phyloP scores from a whole-genome alignment of 2,329 filamentous ascomycete species.

The Beauveria sp. region DNA sequence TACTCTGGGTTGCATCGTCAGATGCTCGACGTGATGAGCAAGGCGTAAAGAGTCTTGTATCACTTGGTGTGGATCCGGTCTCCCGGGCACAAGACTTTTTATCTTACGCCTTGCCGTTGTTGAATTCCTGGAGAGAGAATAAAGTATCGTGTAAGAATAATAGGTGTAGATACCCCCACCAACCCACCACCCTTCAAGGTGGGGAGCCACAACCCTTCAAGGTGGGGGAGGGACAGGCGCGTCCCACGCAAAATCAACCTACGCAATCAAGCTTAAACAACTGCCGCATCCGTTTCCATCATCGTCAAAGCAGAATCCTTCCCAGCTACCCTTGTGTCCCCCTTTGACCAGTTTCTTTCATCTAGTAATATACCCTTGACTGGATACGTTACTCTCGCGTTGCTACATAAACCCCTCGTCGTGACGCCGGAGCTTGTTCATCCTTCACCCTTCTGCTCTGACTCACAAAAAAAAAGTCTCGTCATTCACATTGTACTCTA shows the following conservation, averaged over 20 bases:
- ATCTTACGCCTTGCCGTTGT: no score
- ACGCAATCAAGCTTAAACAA: constrained; percentile 2
- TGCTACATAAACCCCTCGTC: constrained; percentile 9
- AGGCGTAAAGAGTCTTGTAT: no score
- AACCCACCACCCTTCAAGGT: constrained; percentile 10
- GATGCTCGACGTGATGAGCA: no score
- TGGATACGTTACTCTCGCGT: constrained; percentile 7
- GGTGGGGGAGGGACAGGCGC: background rate
- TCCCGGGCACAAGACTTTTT: no score
- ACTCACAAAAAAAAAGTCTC: background rate
- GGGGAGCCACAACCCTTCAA: background rate
- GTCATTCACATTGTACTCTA: background rate
- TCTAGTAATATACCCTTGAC: constrained; percentile 12
- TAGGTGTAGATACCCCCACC: background rate
- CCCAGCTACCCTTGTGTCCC: background rate
- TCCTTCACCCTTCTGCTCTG: background rate
- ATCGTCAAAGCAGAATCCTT: background rate
- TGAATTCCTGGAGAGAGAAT: no score
- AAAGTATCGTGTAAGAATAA: no score
- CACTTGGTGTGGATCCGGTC: no score
- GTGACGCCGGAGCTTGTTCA: constrained; percentile 4
- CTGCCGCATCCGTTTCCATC: constrained; percentile 2
- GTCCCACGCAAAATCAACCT: background rate
- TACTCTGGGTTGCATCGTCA: no score
- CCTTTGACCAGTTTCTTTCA: background rate